A percentile compares a stretch with the other conserved stretches of the same genome.
phyloP scores from a whole-genome alignment of 192 early-diverging fungal genomes.

The Coemansia sp. region DNA sequence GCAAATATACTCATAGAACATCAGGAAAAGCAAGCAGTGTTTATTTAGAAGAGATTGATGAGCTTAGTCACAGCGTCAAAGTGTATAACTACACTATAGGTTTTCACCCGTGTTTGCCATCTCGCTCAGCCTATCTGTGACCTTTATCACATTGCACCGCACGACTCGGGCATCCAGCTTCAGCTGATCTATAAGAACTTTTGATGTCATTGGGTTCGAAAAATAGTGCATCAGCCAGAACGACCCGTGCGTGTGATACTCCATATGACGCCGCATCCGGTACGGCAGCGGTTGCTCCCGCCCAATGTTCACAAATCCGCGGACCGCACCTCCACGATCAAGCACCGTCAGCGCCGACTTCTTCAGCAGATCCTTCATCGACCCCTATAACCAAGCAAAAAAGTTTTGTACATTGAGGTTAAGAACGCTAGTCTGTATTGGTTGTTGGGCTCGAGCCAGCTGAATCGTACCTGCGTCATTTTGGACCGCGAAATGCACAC shows the following conservation, averaged over 20 bases:
- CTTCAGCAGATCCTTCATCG: slow-evolving; percentile 71
- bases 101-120: slow-evolving; percentile 58
- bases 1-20: too few relatives aligned
- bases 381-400: slow-evolving; percentile 48
- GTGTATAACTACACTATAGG: slow-evolving; percentile 3
- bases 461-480: slow-evolving; percentile 53
- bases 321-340: slow-evolving; percentile 82
- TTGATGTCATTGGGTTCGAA: slow-evolving; percentile 64
- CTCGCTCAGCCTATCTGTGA: slow-evolving; percentile 65
- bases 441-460: too few relatives aligned
- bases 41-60: not conserved
- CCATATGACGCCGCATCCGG: slow-evolving; percentile 88
- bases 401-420: not conserved
- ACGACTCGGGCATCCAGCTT: slow-evolving; percentile 71
- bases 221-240: slow-evolving; percentile 82
- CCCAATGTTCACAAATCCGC: slow-evolving; percentile 76
- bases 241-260: slow-evolving; percentile 66
- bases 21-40: not conserved
- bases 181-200: slow-evolving; percentile 63
- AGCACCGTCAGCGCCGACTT: slow-evolving; percentile 75
- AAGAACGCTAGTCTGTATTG: not conserved
- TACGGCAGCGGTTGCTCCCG: slow-evolving; percentile 69
- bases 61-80: too few relatives aligned
- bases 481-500: slow-evolving; percentile 65
- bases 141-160: slow-evolving; percentile 69